A percentile compares a stretch with the other conserved stretches of the same genome.
These are phyloP conservation scores for Aspergillus leporis DNA, from an alignment of 495 filamentous ascomycete species.

Conservation along the genomic window DNA sequence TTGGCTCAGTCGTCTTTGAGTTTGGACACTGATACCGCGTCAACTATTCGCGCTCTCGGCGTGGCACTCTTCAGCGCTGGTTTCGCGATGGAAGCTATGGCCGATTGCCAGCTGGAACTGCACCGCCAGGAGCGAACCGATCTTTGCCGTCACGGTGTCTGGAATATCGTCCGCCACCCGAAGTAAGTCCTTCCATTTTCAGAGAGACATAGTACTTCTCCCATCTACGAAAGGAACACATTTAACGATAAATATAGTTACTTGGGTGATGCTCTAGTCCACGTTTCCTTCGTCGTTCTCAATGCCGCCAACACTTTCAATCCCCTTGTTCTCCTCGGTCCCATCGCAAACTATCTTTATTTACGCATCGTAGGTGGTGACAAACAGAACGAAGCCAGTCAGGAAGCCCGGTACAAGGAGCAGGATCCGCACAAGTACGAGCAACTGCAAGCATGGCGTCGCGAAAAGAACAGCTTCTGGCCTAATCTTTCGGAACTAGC, in stretches of 20 bases:
- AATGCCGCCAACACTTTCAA: conserved; percentile 52
- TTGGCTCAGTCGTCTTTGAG: conserved; percentile 14
- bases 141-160: conserved; percentile 54
- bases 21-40: conserved; percentile 9
- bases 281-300: conserved; percentile 39
- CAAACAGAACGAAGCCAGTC: conserved; percentile 51
- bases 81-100: conserved; percentile 53
- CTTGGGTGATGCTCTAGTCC: conserved; percentile 56
- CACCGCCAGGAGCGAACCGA: conserved; percentile 34
- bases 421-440: conserved; percentile 49
- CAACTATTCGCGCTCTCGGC: conserved; percentile 42
- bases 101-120: conserved; percentile 51
- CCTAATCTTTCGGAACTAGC: conserved; percentile 43
- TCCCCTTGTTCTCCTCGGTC: conserved; percentile 54
- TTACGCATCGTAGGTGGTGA: conserved; percentile 56
- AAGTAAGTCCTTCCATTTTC: conserved; percentile 50
- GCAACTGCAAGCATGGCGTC: conserved; percentile 49
- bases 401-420: conserved; percentile 48
- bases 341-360: conserved; percentile 57
- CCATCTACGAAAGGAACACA: background rate
- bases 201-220: too few relatives aligned
- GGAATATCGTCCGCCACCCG: conserved; percentile 60
- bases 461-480: conserved; percentile 60
- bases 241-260: conserved; percentile 41
- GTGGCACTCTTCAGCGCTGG: conserved; percentile 56